phyloP scores from a whole-genome alignment of 306 rosid species.

The Vigna mungo region DNA sequence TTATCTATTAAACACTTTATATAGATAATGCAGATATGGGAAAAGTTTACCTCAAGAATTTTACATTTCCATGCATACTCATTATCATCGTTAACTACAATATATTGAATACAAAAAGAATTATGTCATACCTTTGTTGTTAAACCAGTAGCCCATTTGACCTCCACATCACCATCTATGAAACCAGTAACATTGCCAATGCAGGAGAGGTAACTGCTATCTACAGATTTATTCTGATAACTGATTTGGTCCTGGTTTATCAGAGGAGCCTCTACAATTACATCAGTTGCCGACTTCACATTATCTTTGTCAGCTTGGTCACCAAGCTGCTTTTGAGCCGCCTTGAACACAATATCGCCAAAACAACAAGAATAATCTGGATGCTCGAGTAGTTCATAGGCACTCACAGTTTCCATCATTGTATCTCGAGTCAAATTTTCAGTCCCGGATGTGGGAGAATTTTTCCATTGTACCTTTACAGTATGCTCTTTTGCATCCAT shows the following conservation, averaged over 20 bases:
- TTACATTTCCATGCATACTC: slow-evolving; percentile 22
- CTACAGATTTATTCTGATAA: slow-evolving; percentile 46
- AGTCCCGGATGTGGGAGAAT: slow-evolving; percentile 43
- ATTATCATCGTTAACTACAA: slow-evolving; percentile 37
- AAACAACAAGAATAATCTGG: slow-evolving; percentile 78
- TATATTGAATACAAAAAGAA: slow-evolving; percentile 20
- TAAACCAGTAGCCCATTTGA: slow-evolving; percentile 89
- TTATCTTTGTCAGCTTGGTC: slow-evolving; percentile 52
- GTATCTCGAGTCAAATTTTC: slow-evolving; percentile 52
- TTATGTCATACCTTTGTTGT: slow-evolving; percentile 68
- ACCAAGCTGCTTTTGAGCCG: slow-evolving; percentile 61
- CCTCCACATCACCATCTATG: slow-evolving; percentile 77
- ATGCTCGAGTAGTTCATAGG: slow-evolving; percentile 90
- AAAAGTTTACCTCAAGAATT: slow-evolving; percentile 12
- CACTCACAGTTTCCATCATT: slow-evolving; percentile 78
- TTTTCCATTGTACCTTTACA: slow-evolving; percentile 79
- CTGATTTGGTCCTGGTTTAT: slow-evolving; percentile 45
- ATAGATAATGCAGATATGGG: slow-evolving; percentile 7
- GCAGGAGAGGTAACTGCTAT: slow-evolving; percentile 60
- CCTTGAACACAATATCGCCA: slow-evolving; percentile 87
- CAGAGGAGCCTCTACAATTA: slow-evolving; percentile 50
- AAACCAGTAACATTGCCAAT: slow-evolving; percentile 79
- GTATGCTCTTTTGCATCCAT: slow-evolving; percentile 89
- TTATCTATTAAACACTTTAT: slow-evolving; percentile 6
- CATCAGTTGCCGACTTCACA: slow-evolving; percentile 42